These are phyloP conservation scores for Aspergillus floridensis DNA, from an alignment of 2,329 filamentous ascomycete species.

Conservation along the genomic window DNA sequence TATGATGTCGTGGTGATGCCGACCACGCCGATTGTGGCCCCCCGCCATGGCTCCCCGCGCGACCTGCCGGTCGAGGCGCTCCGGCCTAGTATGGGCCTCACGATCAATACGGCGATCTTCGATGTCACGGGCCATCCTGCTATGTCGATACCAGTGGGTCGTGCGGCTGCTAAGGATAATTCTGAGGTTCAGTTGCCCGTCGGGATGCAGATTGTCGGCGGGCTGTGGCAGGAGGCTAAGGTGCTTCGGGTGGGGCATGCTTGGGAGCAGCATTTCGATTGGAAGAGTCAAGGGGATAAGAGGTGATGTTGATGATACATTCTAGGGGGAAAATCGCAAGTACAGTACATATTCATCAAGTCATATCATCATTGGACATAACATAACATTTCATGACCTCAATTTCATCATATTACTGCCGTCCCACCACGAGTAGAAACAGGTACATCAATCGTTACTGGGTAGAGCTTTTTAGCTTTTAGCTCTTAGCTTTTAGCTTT, in stretches of 20 bases:
- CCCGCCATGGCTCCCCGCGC: conserved; percentile 22
- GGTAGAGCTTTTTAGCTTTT: not conserved
- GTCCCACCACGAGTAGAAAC: too few species aligned
- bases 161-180: conserved; percentile 32
- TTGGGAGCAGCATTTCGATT: conserved; percentile 27
- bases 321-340: not conserved
- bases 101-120: conserved; percentile 57
- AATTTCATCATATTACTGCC: too few species aligned
- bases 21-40: conserved; percentile 29
- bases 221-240: conserved; percentile 29
- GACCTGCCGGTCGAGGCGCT: conserved; percentile 26
- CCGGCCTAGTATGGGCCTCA: conserved; percentile 49
- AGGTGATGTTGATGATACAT: not conserved
- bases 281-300: conserved; percentile 18
- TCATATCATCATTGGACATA: not conserved
- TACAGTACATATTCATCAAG: not conserved
- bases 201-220: conserved; percentile 56
- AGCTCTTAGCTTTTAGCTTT: too few species aligned
- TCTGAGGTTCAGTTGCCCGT: conserved; percentile 45
- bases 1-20: conserved; percentile 46
- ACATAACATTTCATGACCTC: too few species aligned
- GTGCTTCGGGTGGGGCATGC: conserved; percentile 22
- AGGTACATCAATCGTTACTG: not conserved
- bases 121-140: conserved; percentile 59
- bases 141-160: conserved; percentile 52